Base-by-base conservation (phyloP, 2,329 filamentous ascomycete species). In the Canariomyces notabilis region DNA sequence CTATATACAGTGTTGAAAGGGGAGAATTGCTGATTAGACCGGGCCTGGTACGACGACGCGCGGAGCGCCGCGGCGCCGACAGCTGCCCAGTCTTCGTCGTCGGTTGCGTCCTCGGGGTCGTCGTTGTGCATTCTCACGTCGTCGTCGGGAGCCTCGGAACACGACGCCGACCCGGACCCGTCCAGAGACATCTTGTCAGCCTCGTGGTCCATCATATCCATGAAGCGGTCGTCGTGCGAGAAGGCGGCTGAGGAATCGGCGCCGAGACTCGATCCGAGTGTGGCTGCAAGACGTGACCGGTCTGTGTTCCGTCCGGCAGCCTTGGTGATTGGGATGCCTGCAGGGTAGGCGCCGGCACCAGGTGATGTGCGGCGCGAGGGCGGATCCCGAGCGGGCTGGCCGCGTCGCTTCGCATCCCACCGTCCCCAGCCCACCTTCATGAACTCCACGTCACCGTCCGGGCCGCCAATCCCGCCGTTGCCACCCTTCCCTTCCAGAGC, bases 371-470 rank as follows among this genome's bases (percentile, higher is more conserved):
- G 61, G 64, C 71, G 61, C 57, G 63, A 51, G 35, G 43, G 43
- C 46, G 61, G 54, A 49, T 71, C 64, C 53, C 74, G 71, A 51
- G 70, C 59, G 35, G 76, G 70, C 51, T 87, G 79, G 44, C 83
- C 87, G 58, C 81, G 81, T 63, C 80, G 76, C 62, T 82, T 82
- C 51, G 90, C 93, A 66, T 94, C 87, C 91, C 91, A 98, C 56
- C 89, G 82, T 49, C 93, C 93, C 91, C 91, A 97, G 61, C 91
- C 91, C 49, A 96, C 89, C 74, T 97, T 97, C 66, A 94, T 87
- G 63, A 95, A 97, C 62, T 84, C 77, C 59, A 93, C 83, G 57
- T 88, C 83, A 55, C 83, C 83, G 52, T 83, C 74, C 51, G 77
- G 63, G 46, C 79, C 78, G 51, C 81, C 80, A 49, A 76, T 75